These are phyloP conservation scores for Saturnispora saitoi DNA, from an alignment of 805 yeast species.

Conservation along the genomic window DNA sequence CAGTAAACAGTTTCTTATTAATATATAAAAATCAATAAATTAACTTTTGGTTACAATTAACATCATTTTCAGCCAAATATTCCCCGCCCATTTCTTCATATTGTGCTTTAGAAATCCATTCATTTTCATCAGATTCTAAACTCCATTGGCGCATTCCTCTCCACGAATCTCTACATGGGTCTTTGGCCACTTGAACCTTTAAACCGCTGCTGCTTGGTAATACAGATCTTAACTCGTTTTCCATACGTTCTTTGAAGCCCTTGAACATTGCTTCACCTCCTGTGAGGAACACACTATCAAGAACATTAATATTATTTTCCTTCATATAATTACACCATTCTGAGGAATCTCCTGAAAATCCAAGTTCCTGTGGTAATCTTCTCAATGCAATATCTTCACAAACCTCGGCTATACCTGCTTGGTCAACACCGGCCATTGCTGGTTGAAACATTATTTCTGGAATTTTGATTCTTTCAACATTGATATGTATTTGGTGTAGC, in stretches of 20 bases:
- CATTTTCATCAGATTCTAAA: slow-evolving; percentile 32
- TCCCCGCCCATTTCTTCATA: slow-evolving; percentile 87
- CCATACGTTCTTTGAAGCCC: slow-evolving; percentile 61
- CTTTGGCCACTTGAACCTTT: slow-evolving; percentile 50
- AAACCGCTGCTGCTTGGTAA: slow-evolving; percentile 63
- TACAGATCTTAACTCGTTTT: slow-evolving; percentile 56
- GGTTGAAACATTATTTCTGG: slow-evolving; percentile 94
- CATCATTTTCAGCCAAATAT: slow-evolving; percentile 75
- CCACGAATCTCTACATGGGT: slow-evolving; percentile 83
- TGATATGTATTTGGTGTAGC: slow-evolving; percentile 83
- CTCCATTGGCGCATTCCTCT: slow-evolving; percentile 87
- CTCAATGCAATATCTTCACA: slow-evolving; percentile 56
- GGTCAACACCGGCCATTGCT: slow-evolving; percentile 88
- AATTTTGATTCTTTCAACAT: slow-evolving; percentile 82
- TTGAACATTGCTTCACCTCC: slow-evolving; percentile 74
- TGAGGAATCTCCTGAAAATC: slow-evolving; percentile 40
- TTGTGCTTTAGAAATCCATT: slow-evolving; percentile 52
- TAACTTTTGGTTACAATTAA: slow-evolving; percentile 37
- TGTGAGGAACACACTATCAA: slow-evolving; percentile 67
- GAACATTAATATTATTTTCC: slow-evolving; percentile 31
- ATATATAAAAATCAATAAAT: background rate
- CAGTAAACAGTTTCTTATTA: background rate
- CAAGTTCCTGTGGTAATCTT: slow-evolving; percentile 45
- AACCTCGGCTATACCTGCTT: slow-evolving; percentile 84
- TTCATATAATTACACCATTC: background rate